Evolutionary conservation across 768 basidiomycete species (phyloP).

Genomic region (Russula sp.): DNA sequence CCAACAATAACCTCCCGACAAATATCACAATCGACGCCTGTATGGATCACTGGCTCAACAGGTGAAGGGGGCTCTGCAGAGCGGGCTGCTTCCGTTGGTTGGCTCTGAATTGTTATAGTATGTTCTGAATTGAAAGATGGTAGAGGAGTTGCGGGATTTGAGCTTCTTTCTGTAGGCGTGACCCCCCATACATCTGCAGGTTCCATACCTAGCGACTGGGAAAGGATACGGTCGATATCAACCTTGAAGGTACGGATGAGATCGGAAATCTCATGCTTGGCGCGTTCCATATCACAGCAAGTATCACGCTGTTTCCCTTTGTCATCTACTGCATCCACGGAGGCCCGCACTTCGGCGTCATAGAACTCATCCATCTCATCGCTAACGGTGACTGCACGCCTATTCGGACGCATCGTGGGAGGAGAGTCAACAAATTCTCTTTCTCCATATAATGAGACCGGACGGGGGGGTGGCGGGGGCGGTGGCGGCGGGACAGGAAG

Average conservation of each 20-base stretch:
- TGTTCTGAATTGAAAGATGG: background rate
- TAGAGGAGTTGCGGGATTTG: background rate
- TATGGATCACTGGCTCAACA: slow-evolving; percentile 35
- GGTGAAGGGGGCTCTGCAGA: background rate
- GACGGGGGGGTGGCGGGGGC: slow-evolving; percentile 22
- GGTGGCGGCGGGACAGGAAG: slow-evolving; percentile 22
- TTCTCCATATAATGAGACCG: slow-evolving; percentile 10
- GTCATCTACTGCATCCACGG: background rate
- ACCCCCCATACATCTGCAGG: slow-evolving; percentile 11
- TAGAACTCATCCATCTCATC: slow-evolving; percentile 6
- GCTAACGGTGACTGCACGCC: background rate
- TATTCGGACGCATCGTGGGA: background rate
- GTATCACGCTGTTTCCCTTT: slow-evolving; percentile 9
- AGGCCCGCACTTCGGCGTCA: background rate
- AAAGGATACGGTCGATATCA: slow-evolving; percentile 44
- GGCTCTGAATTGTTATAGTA: background rate
- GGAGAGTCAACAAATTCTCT: background rate
- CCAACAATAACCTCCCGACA: slow-evolving; percentile 56
- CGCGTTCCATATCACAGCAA: slow-evolving; percentile 41
- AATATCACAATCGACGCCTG: slow-evolving; percentile 54
- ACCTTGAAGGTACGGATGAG: slow-evolving; percentile 46
- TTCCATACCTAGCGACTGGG: slow-evolving; percentile 31
- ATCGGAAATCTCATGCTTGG: slow-evolving; percentile 41
- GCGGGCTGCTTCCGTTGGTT: background rate
- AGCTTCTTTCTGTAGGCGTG: background rate